Evolutionary conservation across 2,329 filamentous ascomycete species (phyloP).

Genomic region (Didymella exigua): DNA sequence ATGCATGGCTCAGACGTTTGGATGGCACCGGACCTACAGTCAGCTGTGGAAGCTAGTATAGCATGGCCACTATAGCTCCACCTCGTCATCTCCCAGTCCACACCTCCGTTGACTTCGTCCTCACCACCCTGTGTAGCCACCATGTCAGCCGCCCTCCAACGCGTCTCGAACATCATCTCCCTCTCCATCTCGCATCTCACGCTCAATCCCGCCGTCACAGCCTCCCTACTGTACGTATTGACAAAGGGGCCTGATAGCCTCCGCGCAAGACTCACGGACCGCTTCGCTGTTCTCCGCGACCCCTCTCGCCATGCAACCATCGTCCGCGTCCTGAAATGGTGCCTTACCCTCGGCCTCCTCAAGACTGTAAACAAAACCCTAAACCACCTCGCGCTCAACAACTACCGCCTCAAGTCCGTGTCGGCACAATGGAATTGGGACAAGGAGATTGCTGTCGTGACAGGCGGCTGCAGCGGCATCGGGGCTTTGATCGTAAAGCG

Average conservation of each 20-base stretch:
- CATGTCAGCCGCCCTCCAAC: slow-evolving; percentile 31
- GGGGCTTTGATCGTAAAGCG: slow-evolving; percentile 40
- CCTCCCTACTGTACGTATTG: slow-evolving; percentile 37
- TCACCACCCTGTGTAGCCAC: neutral
- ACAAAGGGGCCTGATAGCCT: slow-evolving; percentile 38
- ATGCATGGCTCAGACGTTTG: neutral
- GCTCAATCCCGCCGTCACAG: slow-evolving; percentile 40
- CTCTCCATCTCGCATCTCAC: slow-evolving; percentile 29
- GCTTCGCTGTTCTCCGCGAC: slow-evolving; percentile 31
- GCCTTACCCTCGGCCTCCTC: slow-evolving; percentile 42
- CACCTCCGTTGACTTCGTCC: neutral
- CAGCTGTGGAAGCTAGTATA: neutral
- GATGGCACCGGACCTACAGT: neutral
- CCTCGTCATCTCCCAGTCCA: neutral
- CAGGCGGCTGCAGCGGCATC: slow-evolving; percentile 47
- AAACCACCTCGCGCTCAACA: slow-evolving; percentile 46
- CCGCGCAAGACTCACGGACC: slow-evolving; percentile 27
- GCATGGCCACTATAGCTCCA: neutral
- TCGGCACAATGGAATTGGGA: slow-evolving; percentile 44
- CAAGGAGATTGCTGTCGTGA: slow-evolving; percentile 45
- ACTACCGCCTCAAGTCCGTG: slow-evolving; percentile 46
- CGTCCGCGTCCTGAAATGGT: slow-evolving; percentile 36
- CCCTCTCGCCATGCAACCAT: slow-evolving; percentile 26
- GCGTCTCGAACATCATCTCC: slow-evolving; percentile 26
- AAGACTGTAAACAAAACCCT: slow-evolving; percentile 35